phyloP scores from a whole-genome alignment of 2,329 filamentous ascomycete genomes.

The Graphilbum ipis-grandicollis region DNA sequence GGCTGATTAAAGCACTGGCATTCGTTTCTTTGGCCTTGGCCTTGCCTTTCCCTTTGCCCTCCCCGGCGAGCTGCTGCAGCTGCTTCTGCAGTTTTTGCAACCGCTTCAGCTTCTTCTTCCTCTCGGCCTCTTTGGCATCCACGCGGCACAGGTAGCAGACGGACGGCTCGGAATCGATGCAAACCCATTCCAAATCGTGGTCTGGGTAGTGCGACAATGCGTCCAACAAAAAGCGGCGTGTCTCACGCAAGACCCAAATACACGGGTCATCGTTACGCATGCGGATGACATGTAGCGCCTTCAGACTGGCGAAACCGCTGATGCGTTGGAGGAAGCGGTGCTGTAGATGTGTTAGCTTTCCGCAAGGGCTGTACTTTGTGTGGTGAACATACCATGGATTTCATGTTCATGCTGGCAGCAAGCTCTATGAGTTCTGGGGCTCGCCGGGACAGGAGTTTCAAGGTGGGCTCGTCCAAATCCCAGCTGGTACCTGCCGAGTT shows the following conservation, averaged over 20 bases:
- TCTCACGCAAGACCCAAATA: constrained; percentile 37
- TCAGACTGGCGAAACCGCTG: constrained; percentile 31
- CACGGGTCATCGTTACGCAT: constrained; percentile 40
- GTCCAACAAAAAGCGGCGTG: constrained; percentile 40
- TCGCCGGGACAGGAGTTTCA: constrained; percentile 32
- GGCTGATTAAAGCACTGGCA: constrained; percentile 10
- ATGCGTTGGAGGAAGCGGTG: constrained; percentile 40
- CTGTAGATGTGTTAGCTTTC: constrained; percentile 18
- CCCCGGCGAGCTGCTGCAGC: constrained; percentile 16
- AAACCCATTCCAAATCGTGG: constrained; percentile 40
- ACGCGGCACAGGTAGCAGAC: constrained; percentile 29
- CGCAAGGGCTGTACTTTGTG: no score
- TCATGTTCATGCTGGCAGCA: constrained; percentile 34
- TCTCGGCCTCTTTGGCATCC: constrained; percentile 13
- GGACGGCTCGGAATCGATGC: constrained; percentile 30
- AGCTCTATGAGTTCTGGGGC: constrained; percentile 36
- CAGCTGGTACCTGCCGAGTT: constrained; percentile 35
- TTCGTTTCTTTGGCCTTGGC: constrained; percentile 12
- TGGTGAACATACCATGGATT: constrained; percentile 37
- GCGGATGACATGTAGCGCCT: constrained; percentile 35
- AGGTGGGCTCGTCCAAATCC: constrained; percentile 38
- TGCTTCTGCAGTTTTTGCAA: constrained; percentile 18
- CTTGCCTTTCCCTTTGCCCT: constrained; percentile 22
- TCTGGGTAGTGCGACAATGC: constrained; percentile 35
- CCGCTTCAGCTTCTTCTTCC: constrained; percentile 13